Base-by-base conservation (phyloP, 345 rosid species). In the Balakata baccata region DNA sequence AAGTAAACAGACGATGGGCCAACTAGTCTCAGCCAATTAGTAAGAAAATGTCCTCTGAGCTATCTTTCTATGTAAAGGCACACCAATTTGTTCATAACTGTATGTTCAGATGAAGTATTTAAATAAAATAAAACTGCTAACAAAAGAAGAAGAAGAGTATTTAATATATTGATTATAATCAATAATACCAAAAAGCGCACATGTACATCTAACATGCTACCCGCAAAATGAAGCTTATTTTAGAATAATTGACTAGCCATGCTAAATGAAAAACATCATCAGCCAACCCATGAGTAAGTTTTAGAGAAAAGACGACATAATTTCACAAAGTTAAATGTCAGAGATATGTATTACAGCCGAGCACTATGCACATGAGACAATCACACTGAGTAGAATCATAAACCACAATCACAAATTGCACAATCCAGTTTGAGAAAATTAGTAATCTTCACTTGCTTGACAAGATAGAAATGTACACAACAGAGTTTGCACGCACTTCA, bases 401-500 rank as follows among this genome's bases (percentile, higher is more conserved):
- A 29, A 29, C 34, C 34, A 29, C 34, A 29, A 29, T 29, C 34
- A 29, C 34, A 29, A 1, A 29, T 29, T 29, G 34, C 34, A 29
- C 34, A 2, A 29, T 29, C 1, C 34, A 29, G 34, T 29, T 29
- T 29, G 2, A 29, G 34, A 29, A 29, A 29, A 29, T 16, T 64
- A 8, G 52, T 11, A 25, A 39, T 54, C 59, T 58, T 58, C 39
- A 66, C 39, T 46, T 5, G 38, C 54, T 34, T 20, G 41, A 73
- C 11, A 25, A 29, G 23, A 65, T 37, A 64, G 18, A 46, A 45
- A 58, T 73, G 18, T 13, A 64, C 6, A 64, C 20, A 65, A 67
- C 22, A 67, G 69, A 68, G 52, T 41, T 74, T 64, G 54, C 49
- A 81, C 94, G 64, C 80, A 93, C 99, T 85, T 95, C 98, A 46